Evolutionary conservation across 129 eudicot species (phyloP).

Genomic region (Tanacetum coccineum): DNA sequence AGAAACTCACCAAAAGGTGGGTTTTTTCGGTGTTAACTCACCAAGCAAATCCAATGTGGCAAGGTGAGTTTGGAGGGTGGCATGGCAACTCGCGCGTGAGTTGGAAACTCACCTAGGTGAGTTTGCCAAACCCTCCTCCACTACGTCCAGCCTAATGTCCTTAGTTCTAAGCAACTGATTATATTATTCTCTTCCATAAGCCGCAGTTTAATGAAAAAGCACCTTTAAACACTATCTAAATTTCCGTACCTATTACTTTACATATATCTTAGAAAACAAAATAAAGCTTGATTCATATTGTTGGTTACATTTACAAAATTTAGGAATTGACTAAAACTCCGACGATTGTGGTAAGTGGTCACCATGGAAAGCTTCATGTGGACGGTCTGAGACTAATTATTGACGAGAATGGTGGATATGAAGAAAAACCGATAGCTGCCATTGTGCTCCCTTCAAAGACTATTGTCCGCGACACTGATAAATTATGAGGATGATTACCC

Average conservation of each 20-base stretch:
- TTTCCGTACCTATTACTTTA: no score
- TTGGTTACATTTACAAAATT: background rate
- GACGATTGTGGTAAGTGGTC: conserved; percentile 83
- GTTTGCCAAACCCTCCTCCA: no score
- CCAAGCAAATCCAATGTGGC: no score
- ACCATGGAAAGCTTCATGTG: conserved; percentile 82
- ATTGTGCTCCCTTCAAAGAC: conserved; percentile 70
- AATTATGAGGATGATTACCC: background rate
- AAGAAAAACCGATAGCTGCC: conserved; percentile 74
- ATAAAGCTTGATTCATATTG: background rate
- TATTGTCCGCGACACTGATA: conserved; percentile 76
- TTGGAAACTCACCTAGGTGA: no score
- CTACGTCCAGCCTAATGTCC: no score
- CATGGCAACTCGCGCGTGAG: no score
- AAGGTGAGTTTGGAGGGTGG: no score
- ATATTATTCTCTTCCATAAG: background rate
- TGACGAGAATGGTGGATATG: conserved; percentile 71
- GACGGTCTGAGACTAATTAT: conserved; percentile 75
- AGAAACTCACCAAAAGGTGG: no score
- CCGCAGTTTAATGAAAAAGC: no score
- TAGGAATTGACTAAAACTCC: conserved; percentile 52
- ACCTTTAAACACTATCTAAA: no score
- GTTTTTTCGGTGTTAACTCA: no score
- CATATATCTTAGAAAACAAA: background rate
- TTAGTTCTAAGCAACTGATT: background rate